Evolutionary conservation across 305 asterid species (phyloP), one percentile per base, ranked within the genome.

Genomic region (Fraxinus greggii): DNA sequence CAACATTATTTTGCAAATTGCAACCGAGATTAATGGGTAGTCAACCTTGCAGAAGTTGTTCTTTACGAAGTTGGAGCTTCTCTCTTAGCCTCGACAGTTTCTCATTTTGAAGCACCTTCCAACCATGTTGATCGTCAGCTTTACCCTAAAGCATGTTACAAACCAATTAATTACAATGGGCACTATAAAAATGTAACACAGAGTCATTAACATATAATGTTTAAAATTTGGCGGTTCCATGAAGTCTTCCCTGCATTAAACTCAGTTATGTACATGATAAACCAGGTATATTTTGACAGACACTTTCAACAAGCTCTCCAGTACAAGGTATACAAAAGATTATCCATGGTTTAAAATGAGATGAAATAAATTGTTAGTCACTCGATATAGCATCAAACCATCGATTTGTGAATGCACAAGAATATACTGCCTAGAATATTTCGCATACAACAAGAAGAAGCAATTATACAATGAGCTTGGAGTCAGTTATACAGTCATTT

Each of bases 71-170:
- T 78, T 80, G 92, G 82, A 96, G 99, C 90, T 85, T 93, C 85
- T 93, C 95, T 88, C 88, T 92, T 88, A 90, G 85, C 90, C 87
- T 91, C 12, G 90, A 84, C 78, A 96, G 83, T 79, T 93, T 96
- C 91, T 96, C 99, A 78, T 91, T 88, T 82, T 92, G 93, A 78
- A 90, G 93, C 83, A 93, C 92, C 85, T 92, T 88, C 97, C 95
- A 96, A 86, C 93, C 91, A 74, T 88, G 91, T 89, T 96, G 99
- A 90, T 96, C 98, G 86, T 96, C 98, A 72, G 98, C 98, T 90
- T 92, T 94, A 70, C 99, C 94, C 99, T 96, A 85, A 79, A 28
- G 84, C 24, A 51, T 26, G 85, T 28, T 82, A 32, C 56, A 21
- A 75, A 70, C 17, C 10, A 31, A 33, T 54, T 15, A 31, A 33